Base-by-base conservation (phyloP, 495 filamentous ascomycete species). In the Podospora fimiseda region DNA sequence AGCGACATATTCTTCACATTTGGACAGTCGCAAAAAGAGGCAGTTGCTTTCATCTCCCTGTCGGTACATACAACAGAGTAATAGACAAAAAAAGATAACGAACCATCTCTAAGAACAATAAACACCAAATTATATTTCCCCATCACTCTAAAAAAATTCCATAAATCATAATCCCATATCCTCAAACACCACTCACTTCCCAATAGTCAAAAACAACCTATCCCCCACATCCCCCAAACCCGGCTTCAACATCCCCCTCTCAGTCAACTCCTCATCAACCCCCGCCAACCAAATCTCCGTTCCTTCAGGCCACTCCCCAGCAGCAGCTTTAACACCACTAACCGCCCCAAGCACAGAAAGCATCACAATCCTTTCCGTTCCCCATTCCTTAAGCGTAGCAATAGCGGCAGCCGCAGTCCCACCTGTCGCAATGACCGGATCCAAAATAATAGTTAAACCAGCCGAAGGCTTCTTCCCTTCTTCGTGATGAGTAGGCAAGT, bases 341-440 rank as follows among this genome's bases (percentile, higher is more conserved):
- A 72, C 72, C 19, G 86, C 87, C 0, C 80, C 89, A 16, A 96
- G 66, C 44, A 96, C 82, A 11, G 80, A 79, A n/a, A 95, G 67
- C 48, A 95, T 79, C 14, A 96, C 71, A 16, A 97, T 83, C 59
- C 79, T 82, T 70, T 84, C 75, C 13, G 89, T 87, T 9, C 92
- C 92, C 92, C 92, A 97, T 61, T 97, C 90, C 50, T 77, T 78
- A 52, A 97, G 73, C 2, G 90, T 86, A 62, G 92, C 85, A 59
- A 97, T 95, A 4, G 92, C 92, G 0, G 92, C 91, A 18, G 82
- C 86, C 41, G 87, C 85, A 0, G 92, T 97, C 0, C 88, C 90
- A 6, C 92, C 92, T 0, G 92, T 97, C 2, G 92, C 92, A 64
- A 97, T 93, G 53, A 97, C 81, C 2, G 92, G 92, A 68, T 97